Evolutionary conservation across 495 filamentous ascomycete genomes (phyloP).

Genomic region (Jackrogersella minutella): DNA sequence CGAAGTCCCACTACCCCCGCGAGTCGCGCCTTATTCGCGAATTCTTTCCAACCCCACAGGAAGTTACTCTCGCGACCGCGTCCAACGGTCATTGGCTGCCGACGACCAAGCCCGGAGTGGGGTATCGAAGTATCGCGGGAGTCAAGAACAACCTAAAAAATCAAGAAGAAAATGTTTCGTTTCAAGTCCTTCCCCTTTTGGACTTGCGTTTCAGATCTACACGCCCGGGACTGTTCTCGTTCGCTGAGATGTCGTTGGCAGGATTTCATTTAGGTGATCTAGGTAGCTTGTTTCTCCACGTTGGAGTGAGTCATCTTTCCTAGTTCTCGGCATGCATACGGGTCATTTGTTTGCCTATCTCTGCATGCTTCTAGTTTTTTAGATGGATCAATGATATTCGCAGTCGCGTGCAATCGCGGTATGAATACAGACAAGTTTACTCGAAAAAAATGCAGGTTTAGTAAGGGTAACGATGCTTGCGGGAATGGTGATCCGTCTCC

Average conservation of each 20-base stretch:
- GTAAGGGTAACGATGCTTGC: constrained; percentile 13
- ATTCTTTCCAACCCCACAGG: constrained; percentile 3
- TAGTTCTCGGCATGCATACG: constrained; percentile 4
- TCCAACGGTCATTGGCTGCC: constrained; percentile 22
- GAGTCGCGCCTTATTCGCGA: constrained; percentile 16
- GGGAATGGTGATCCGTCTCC: constrained; percentile 21
- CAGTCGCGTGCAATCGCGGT: constrained; percentile 14
- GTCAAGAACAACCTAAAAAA: not conserved
- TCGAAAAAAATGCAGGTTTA: constrained; percentile 8
- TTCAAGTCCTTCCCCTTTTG: constrained; percentile 30
- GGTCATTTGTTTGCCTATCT: constrained; percentile 18
- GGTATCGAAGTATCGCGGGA: not conserved
- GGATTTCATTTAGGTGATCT: constrained; percentile 1
- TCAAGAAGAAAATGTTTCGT: constrained; percentile 29
- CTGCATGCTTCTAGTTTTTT: constrained; percentile 1
- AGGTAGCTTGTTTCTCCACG: constrained; percentile 15
- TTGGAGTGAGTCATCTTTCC: constrained; percentile 38
- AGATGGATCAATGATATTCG: constrained; percentile 14
- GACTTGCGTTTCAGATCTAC: constrained; percentile 33
- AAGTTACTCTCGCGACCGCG: constrained; percentile 29
- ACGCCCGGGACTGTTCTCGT: constrained; percentile 28
- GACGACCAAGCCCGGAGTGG: not conserved
- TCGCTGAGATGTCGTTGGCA: constrained; percentile 14
- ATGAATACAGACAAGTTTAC: not conserved
- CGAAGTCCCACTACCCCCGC: constrained; percentile 3